Conservation (phyloP, 2,329 filamentous ascomycete genomes). For the Phialemoniopsis sp. region DNA sequence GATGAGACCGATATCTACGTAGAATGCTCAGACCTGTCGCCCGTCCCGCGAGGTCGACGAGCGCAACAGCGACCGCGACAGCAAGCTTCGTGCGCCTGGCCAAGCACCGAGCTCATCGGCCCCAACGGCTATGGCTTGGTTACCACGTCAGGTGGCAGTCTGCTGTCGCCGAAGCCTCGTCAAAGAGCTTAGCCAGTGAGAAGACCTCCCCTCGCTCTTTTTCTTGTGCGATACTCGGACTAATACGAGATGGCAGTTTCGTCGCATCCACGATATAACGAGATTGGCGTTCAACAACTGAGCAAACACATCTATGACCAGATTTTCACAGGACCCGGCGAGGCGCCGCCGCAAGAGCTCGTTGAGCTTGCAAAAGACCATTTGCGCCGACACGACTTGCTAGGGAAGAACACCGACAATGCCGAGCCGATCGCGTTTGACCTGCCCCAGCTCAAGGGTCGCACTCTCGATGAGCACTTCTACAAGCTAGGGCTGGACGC, state of each 20-base stretch:
- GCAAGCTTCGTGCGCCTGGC: conserved; percentile 47
- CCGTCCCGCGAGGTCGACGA: conserved; percentile 15
- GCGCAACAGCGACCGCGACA: conserved; percentile 25
- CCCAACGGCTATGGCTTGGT: conserved; percentile 22
- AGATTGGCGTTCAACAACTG: conserved; percentile 91
- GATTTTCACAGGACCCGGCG: conserved; percentile 62
- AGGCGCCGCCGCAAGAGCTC: conserved; percentile 63
- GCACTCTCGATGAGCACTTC: conserved; percentile 90
- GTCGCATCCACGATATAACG: conserved; percentile 72
- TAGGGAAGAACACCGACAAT: conserved; percentile 85
- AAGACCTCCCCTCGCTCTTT: conserved; percentile 1
- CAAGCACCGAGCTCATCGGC: conserved; percentile 38
- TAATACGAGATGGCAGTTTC: conserved; percentile 28
- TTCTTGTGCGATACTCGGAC: neutral
- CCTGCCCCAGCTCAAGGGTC: conserved; percentile 73
- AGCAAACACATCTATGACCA: conserved; percentile 80
- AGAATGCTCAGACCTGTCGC: conserved; percentile 34
- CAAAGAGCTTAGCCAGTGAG: conserved; percentile 36
- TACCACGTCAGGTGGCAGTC: conserved; percentile 39
- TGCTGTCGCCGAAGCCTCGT: conserved; percentile 18
- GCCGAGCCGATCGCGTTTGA: conserved; percentile 77
- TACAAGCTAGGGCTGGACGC: conserved; percentile 80
- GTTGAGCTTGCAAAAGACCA: conserved; percentile 80
- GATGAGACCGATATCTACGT: conserved; percentile 7
- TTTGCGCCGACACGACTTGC: conserved; percentile 76